Base-by-base conservation (phyloP, 1,139 yeast genomes). In the Saccharomyces hybrid region DNA sequence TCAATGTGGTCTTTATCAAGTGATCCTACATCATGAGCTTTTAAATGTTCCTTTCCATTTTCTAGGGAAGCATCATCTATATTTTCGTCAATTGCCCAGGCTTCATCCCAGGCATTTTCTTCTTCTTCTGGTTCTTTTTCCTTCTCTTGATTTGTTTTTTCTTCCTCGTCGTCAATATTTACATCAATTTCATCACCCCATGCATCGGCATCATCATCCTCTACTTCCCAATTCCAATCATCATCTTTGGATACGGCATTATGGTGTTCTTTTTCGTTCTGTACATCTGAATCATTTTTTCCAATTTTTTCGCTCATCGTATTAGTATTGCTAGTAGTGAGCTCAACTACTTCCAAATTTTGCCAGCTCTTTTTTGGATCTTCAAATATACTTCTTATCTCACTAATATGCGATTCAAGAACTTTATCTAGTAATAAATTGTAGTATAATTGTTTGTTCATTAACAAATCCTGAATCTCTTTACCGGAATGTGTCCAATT, bases 61-160 rank as follows among this genome's bases (percentile, higher is more conserved):
- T 14, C 27, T 4, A n/a, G 14, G 8, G 48, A 49, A 6, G 48
- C 48, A 2, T 47, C 55, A 4, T 57, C 64, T 20, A 58, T 60
- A 13, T 58, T 57, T 48, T 57, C 51, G 31, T 61, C 69, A 34
- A 63, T 56, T 51, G 64, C 63, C 70, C 70, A 67, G 14, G 56
- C 64, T 16, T 59, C 63, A 52, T 64, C 63, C 70, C 70, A 67
- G 3, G 59, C 66, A 52, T 59, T 30, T 49, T 38, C 13, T n/a
- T 47, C 31, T 23, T 54, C 49, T 53, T 38, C 48, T 16, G 49
- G 25, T 34, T 53, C 38, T 47, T 48, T 47, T 41, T 50, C 25
- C 25, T 46, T 14, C 26, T 26, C 44, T 32, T 49, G 47, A 14
- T 38, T 47, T 20, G n/a, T 38, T 13, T 44, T 28, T 52, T 6